phyloP scores from a whole-genome alignment of 1,284 basidiomycete genomes.

The Porogramme epimiltina region DNA sequence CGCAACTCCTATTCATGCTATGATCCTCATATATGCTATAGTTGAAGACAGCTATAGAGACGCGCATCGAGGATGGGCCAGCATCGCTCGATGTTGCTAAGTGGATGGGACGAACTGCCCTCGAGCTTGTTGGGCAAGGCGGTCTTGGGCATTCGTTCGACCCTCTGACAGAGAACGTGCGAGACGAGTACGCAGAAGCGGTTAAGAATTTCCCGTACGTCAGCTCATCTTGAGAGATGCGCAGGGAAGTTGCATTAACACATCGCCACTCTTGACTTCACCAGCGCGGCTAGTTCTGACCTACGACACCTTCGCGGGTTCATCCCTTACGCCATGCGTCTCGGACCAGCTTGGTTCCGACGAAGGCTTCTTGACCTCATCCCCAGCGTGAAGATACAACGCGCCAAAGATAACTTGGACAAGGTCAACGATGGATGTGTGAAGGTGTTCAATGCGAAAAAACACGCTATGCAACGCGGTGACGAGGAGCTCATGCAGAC shows the following conservation, averaged over 20 bases:
- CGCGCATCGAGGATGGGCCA: background rate
- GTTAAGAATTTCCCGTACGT: slow-evolving; percentile 25
- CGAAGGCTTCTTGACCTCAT: background rate
- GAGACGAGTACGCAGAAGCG: slow-evolving; percentile 24
- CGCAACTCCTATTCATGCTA: too few relatives aligned
- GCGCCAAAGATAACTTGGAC: slow-evolving; percentile 38
- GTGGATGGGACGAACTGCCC: slow-evolving; percentile 31
- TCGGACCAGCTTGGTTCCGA: slow-evolving; percentile 2
- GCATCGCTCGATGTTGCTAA: slow-evolving; percentile 27
- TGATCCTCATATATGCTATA: background rate
- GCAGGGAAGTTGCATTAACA: too few relatives aligned
- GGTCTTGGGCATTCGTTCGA: slow-evolving; percentile 33
- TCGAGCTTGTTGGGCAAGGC: slow-evolving; percentile 32
- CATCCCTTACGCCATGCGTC: background rate
- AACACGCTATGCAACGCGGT: slow-evolving; percentile 19
- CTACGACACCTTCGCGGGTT: background rate
- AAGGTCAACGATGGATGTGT: slow-evolving; percentile 37
- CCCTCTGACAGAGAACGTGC: slow-evolving; percentile 19
- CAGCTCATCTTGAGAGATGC: too few relatives aligned
- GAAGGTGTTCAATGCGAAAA: slow-evolving; percentile 42
- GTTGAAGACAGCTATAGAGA: background rate
- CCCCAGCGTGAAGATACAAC: slow-evolving; percentile 27
- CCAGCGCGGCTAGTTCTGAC: background rate
- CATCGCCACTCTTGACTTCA: background rate
- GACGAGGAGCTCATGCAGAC: slow-evolving; percentile 26